Percentiles rank a stretch among this genome's conserved stretches.
phyloP scores from a whole-genome alignment of 176 grass and related monocot genomes.

The Oryza meyeriana region DNA sequence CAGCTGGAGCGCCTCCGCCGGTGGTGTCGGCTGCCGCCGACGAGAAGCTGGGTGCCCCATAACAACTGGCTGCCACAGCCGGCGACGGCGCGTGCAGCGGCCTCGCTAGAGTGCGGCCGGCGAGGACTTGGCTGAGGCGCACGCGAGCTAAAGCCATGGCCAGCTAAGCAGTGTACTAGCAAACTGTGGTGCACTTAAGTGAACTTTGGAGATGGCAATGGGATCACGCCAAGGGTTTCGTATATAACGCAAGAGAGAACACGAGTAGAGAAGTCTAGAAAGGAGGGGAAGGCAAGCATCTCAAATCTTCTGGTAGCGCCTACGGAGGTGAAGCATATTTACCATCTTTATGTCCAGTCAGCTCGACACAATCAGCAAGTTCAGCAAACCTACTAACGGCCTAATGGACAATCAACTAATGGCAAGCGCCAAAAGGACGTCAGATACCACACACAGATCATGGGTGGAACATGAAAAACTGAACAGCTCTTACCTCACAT shows the following conservation, averaged over 20 bases:
- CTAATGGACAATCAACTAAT: too few relatives aligned
- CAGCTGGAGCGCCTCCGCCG: background rate
- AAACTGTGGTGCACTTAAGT: background rate
- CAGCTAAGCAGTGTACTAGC: too few relatives aligned
- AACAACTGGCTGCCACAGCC: background rate
- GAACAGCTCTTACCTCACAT: background rate
- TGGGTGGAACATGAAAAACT: background rate
- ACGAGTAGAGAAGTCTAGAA: constrained; percentile 21
- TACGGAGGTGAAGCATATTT: background rate
- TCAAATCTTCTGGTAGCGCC: constrained; percentile 21
- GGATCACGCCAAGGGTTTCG: background rate
- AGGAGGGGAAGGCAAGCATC: background rate
- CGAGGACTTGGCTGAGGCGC: constrained; percentile 22
- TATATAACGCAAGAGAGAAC: background rate
- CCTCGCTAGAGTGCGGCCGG: constrained; percentile 12
- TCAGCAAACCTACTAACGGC: too few relatives aligned
- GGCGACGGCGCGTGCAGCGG: background rate
- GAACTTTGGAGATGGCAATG: background rate
- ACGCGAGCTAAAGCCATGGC: constrained; percentile 43
- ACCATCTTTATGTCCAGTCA: background rate
- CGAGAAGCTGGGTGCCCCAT: background rate
- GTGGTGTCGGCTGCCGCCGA: background rate
- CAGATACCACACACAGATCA: background rate
- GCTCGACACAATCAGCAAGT: background rate
- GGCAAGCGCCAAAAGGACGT: background rate